A percentile compares a stretch with the other conserved stretches of the same genome.
Evolutionary conservation across 331 rosid genomes (phyloP).

Genomic region (Telfairia occidentalis): DNA sequence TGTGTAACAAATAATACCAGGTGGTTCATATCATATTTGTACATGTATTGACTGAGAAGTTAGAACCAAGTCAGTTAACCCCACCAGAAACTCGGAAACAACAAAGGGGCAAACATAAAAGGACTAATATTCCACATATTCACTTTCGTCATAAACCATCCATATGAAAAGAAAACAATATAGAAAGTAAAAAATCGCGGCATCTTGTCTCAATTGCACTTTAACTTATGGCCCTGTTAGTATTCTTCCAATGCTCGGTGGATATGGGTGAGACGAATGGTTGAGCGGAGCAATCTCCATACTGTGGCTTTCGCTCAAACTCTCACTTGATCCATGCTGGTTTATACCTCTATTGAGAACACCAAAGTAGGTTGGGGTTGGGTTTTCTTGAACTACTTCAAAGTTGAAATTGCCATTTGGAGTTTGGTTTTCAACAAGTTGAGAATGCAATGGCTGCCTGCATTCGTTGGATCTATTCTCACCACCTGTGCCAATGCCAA

Average conservation of each 20-base stretch:
- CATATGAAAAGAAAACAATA: constrained; percentile 1
- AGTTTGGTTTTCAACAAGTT: constrained; percentile 32
- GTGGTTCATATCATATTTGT: constrained; percentile 10
- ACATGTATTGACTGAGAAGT: constrained; percentile 11
- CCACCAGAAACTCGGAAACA: not conserved
- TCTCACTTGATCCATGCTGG: constrained; percentile 65
- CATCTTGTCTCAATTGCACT: not conserved
- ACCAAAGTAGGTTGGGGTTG: constrained; percentile 41
- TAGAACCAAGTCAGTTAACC: not conserved
- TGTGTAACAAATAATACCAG: constrained; percentile 12
- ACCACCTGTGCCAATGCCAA: constrained; percentile 49
- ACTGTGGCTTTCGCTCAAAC: constrained; percentile 28
- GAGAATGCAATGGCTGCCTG: constrained; percentile 34
- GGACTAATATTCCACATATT: not conserved
- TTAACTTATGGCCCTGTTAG: constrained; percentile 61
- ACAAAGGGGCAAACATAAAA: constrained; percentile 3
- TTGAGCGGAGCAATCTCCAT: constrained; percentile 39
- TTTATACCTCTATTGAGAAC: constrained; percentile 41
- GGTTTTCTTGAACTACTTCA: constrained; percentile 39
- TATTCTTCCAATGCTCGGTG: constrained; percentile 68
- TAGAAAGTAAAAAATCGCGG: not conserved
- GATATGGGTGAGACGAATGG: constrained; percentile 60
- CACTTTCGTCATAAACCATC: not conserved
- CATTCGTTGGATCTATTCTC: constrained; percentile 45
- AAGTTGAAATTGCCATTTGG: constrained; percentile 39